A percentile compares a stretch with the other conserved stretches of the same genome.
phyloP scores from a whole-genome alignment of 305 asterid genomes.

The Stenogyne calaminthoides region DNA sequence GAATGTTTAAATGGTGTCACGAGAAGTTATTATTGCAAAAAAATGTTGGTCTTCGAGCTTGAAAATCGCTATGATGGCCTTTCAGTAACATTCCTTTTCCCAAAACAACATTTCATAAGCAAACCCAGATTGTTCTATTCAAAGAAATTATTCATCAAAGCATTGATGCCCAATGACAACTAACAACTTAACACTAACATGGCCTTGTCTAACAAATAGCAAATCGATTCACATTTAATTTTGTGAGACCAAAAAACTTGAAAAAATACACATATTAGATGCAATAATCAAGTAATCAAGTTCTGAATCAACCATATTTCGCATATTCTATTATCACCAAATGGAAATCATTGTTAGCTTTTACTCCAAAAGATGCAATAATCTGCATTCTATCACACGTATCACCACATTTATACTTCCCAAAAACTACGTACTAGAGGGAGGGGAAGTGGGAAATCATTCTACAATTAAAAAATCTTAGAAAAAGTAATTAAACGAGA shows the following conservation, averaged over 20 bases:
- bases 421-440: background rate
- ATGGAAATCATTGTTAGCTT: background rate
- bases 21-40: background rate
- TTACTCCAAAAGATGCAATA: background rate
- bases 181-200: background rate
- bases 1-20: background rate
- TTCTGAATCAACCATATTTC: background rate
- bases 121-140: background rate
- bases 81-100: constrained; percentile 3
- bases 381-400: constrained; percentile 3
- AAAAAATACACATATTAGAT: background rate
- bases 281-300: background rate
- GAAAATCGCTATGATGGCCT: background rate
- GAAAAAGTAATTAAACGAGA: background rate
- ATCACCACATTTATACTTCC: background rate
- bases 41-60: background rate
- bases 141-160: background rate
- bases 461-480: background rate
- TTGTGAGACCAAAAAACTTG: background rate
- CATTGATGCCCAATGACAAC: background rate
- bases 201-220: background rate
- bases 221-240: background rate
- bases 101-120: background rate
- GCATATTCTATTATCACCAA: constrained; percentile 10
- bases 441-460: background rate